phyloP scores from a whole-genome alignment of 2,329 filamentous ascomycete species.

The Thielaviopsis populi region DNA sequence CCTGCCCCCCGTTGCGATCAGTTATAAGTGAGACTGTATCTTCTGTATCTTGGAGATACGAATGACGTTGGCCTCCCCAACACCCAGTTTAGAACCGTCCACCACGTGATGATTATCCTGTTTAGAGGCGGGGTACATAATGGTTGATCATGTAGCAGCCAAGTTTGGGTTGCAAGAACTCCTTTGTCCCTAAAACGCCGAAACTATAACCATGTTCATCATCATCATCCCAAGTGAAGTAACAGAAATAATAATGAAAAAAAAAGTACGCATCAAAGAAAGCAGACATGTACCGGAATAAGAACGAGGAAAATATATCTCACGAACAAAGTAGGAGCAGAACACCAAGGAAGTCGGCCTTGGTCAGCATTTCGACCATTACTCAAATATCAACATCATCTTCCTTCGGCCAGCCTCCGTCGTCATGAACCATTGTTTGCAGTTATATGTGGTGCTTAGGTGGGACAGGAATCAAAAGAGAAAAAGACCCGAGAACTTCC shows the following conservation, averaged over 20 bases:
- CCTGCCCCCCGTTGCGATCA: not conserved
- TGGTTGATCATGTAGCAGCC: not conserved
- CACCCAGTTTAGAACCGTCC: not conserved
- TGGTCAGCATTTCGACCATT: not conserved
- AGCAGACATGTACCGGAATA: not conserved
- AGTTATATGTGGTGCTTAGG: not conserved
- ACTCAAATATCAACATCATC: not conserved
- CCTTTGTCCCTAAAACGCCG: not conserved
- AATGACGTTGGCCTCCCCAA: not conserved
- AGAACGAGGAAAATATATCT: not conserved
- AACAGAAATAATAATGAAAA: not conserved
- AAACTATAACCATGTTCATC: not conserved
- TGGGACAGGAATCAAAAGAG: not conserved
- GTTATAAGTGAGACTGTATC: not conserved
- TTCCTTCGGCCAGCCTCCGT: not conserved
- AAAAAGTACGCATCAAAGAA: not conserved
- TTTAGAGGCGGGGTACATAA: not conserved
- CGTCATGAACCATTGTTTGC: not conserved
- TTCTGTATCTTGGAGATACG: not conserved
- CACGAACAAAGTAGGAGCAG: not conserved
- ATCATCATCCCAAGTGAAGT: not conserved
- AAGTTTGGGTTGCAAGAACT: not conserved
- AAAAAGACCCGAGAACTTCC: conserved; percentile 9
- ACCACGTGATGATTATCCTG: not conserved
- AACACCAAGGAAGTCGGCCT: not conserved